phyloP scores from a whole-genome alignment of 83 land plant genomes.

The Isoetes engelmannii region DNA sequence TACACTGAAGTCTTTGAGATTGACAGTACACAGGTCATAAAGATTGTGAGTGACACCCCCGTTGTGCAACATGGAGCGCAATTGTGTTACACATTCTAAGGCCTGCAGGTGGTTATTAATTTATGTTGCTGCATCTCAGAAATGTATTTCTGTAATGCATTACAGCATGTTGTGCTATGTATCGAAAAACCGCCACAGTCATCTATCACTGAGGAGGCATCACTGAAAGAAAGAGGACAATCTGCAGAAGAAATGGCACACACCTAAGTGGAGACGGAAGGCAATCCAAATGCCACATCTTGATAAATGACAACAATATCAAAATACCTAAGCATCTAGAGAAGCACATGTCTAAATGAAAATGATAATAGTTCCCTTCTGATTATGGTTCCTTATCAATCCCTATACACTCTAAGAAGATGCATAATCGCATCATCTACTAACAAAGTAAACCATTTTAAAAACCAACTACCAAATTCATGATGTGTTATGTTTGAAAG shows the following conservation, averaged over 20 bases:
- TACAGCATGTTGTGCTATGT: slow-evolving; percentile 76
- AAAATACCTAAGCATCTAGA: too few relatives aligned
- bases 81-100: slow-evolving; percentile 66
- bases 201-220: slow-evolving; percentile 59
- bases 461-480: background rate
- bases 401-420: background rate
- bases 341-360: too few relatives aligned
- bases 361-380: background rate
- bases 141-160: slow-evolving; percentile 69
- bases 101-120: slow-evolving; percentile 92
- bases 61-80: slow-evolving; percentile 79
- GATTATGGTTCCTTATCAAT: background rate
- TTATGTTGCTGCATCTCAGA: slow-evolving; percentile 73
- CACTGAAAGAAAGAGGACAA: slow-evolving; percentile 34
- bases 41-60: slow-evolving; percentile 71
- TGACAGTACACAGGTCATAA: slow-evolving; percentile 77
- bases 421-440: background rate
- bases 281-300: too few relatives aligned
- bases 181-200: slow-evolving; percentile 58
- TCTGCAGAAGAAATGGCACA: background rate
- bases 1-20: slow-evolving; percentile 90
- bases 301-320: too few relatives aligned
- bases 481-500: background rate
- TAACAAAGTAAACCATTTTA: background rate
- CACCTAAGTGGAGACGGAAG: too few relatives aligned